Conservation (phyloP, 179 eudicot species). For the Corrigiola litoralis region DNA sequence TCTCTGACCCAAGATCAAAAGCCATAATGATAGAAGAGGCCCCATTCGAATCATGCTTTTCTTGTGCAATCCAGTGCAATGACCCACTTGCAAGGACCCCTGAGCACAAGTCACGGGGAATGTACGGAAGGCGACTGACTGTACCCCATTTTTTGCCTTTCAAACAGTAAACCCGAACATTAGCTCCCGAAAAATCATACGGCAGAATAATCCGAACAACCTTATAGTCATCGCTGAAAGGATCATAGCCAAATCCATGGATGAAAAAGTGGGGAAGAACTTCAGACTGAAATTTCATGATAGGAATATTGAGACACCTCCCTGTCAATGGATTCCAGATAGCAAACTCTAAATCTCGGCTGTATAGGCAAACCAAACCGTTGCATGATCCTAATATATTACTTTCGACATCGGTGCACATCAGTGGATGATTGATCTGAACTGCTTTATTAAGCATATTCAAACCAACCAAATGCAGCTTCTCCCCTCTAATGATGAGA, state of each 20-base stretch:
- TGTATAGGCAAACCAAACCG: constrained; percentile 1
- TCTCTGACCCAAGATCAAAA: background rate
- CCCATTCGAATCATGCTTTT: background rate
- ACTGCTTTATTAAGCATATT: constrained; percentile 6
- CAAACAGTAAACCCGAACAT: constrained; percentile 5
- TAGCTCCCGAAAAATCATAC: background rate
- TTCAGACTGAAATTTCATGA: background rate
- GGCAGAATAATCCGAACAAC: constrained; percentile 3
- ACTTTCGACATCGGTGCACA: background rate
- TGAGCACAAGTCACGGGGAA: background rate
- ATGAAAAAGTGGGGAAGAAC: background rate
- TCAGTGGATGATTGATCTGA: background rate
- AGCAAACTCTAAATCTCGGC: background rate
- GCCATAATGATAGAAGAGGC: background rate
- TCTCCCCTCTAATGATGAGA: background rate
- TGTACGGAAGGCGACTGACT: background rate
- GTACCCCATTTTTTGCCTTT: background rate
- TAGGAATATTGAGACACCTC: background rate
- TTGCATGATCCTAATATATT: constrained; percentile 5
- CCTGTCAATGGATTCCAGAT: constrained; percentile 9
- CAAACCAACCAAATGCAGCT: background rate
- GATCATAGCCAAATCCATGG: constrained; percentile 18
- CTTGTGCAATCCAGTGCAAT: background rate
- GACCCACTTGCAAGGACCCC: background rate
- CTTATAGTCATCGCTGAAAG: constrained; percentile 10